phyloP scores from a whole-genome alignment of 306 rosid genomes.

The Herpetospermum pedunculosum region DNA sequence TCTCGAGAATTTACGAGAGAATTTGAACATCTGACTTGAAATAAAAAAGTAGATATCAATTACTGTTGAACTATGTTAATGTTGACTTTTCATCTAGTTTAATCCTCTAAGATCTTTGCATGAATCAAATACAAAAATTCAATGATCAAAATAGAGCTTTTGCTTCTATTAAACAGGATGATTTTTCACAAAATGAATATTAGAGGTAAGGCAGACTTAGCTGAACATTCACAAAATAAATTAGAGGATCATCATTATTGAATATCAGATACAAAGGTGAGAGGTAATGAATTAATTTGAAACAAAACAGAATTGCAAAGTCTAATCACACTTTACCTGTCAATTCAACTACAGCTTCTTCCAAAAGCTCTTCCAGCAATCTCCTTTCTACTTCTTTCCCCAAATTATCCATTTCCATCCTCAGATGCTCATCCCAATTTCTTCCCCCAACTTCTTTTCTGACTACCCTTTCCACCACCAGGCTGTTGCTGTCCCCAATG shows the following conservation, averaged over 20 bases:
- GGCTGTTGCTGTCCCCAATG: slow-evolving; percentile 50
- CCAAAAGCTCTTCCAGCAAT: slow-evolving; percentile 69
- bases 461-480: slow-evolving; percentile 61
- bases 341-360: slow-evolving; percentile 54
- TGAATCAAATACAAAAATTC: background rate
- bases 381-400: slow-evolving; percentile 55
- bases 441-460: slow-evolving; percentile 56
- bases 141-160: background rate
- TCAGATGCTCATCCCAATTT: slow-evolving; percentile 49
- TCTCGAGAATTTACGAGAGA: too few species aligned
- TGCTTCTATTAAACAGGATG: background rate
- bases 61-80: too few species aligned
- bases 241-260: background rate
- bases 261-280: slow-evolving; percentile 2
- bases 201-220: background rate
- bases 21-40: too few species aligned
- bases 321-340: slow-evolving; percentile 25
- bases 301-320: background rate
- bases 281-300: background rate
- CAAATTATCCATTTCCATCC: slow-evolving; percentile 49
- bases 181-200: background rate
- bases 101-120: background rate
- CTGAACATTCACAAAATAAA: background rate
- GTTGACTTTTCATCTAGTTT: too few species aligned
- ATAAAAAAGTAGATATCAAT: too few species aligned